Base-by-base conservation (phyloP, 2,329 filamentous ascomycete genomes). In the Cladophialophora chaetospira region DNA sequence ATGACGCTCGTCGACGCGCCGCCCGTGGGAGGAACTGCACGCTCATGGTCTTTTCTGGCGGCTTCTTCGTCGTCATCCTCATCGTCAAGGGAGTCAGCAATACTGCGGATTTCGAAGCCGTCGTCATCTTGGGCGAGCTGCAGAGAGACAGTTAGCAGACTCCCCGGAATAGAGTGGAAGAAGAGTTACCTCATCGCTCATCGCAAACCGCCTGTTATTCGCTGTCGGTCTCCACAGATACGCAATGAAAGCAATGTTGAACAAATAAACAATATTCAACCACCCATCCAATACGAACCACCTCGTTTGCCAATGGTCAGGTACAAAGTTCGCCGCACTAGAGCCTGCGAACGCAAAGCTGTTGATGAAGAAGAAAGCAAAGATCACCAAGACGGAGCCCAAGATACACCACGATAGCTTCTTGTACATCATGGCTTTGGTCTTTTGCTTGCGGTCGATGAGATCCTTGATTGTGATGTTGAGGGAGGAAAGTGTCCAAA, bases 361-460 rank as follows among this genome's bases (percentile, higher is more conserved):
- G 79, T 97, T 97, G 79, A 97, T 87, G 79, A 99, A 97, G 80
- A 99, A 97, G 78, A 99, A 99, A 55, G 82, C 91, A 67, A 99
- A 99, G 66, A 97, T 97, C 66, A 97, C 90, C 46, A 97, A 77
- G 70, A 99, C 96, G 71, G 89, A 96, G 62, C 84, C 80, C 43
- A 99, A 80, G 58, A 99, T 96, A 72, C 91, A 93, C 92, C 92
- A 99, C 92, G 95, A 99, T 11, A 99, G 84, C 73, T 95, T 96
- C 76, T 89, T 92, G 76, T 97, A 99, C 95, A 99, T 99, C 74
- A 84, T 75, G 45, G 92, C 91, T 72, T 99, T 99, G 67, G 88
- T 87, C 67, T 89, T 88, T 75, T 99, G 94, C 75, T 96, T 97
- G 64, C 94, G 87, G 68, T 96, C 90, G 53, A 88, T 82, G n/a